A percentile compares a stretch with the other conserved stretches of the same genome.
Evolutionary conservation across 768 basidiomycete species (phyloP).

Genomic region (Calocera cornea): DNA sequence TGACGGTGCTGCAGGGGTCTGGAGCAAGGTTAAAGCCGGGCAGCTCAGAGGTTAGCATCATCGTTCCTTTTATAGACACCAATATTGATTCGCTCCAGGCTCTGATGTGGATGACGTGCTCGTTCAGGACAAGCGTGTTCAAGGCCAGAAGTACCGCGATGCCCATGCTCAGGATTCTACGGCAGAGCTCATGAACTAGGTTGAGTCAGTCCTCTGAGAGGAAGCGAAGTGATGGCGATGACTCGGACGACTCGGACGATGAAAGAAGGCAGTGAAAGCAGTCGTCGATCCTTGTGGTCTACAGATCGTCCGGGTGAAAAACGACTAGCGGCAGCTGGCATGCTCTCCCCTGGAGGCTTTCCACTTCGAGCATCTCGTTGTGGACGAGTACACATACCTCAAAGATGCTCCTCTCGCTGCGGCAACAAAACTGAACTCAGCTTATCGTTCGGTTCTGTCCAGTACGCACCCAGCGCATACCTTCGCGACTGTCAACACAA

Average conservation of each 20-base stretch:
- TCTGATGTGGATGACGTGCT: constrained; percentile 33
- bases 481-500: constrained; percentile 81
- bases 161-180: background rate
- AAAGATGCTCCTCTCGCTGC: constrained; percentile 66
- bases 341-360: constrained; percentile 85
- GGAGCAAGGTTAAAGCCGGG: constrained; percentile 49
- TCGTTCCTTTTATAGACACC: too few species aligned
- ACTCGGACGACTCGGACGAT: constrained; percentile 22
- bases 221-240: constrained; percentile 35
- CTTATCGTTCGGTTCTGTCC: constrained; percentile 88
- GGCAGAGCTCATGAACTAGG: constrained; percentile 11
- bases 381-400: constrained; percentile 92
- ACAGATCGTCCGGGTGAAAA: constrained; percentile 41
- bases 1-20: constrained; percentile 48
- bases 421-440: constrained; percentile 60
- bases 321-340: constrained; percentile 66
- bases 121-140: constrained; percentile 46
- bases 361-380: constrained; percentile 75
- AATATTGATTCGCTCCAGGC: constrained; percentile 25
- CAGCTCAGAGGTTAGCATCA: constrained; percentile 53
- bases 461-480: constrained; percentile 89
- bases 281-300: constrained; percentile 62
- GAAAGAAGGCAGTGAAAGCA: constrained; percentile 8
- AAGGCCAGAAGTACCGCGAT: constrained; percentile 59
- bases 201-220: constrained; percentile 33